Conservation (phyloP, 306 rosid genomes). For the Abrus precatorius region DNA sequence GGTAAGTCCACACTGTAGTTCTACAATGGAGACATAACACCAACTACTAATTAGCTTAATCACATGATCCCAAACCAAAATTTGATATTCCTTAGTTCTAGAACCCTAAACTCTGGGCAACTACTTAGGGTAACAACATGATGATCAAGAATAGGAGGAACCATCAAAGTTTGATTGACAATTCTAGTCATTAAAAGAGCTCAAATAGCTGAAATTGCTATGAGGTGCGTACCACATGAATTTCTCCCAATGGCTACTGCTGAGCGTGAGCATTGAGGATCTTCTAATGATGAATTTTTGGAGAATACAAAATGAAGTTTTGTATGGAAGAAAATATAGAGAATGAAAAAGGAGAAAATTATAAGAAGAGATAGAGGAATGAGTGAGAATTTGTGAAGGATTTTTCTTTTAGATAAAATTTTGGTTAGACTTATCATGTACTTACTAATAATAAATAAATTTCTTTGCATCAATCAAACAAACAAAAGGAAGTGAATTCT, state of each 20-base stretch:
- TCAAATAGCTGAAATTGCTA: conserved; percentile 92
- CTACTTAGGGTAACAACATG: conserved; percentile 88
- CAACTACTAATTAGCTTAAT: conserved; percentile 63
- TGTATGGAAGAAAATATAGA: conserved; percentile 53
- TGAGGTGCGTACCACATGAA: conserved; percentile 89
- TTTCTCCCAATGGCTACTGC: conserved; percentile 53
- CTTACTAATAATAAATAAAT: no score
- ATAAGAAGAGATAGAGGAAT: no score
- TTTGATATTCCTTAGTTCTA: conserved; percentile 63
- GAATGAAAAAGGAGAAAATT: conserved; percentile 33
- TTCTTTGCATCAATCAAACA: no score
- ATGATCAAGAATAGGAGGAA: conserved; percentile 88
- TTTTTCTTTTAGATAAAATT: no score
- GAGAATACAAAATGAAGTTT: conserved; percentile 34
- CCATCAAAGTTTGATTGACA: conserved; percentile 80
- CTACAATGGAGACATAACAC: conserved; percentile 87
- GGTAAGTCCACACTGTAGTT: conserved; percentile 92
- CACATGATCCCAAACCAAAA: conserved; percentile 83
- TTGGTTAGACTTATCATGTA: no score
- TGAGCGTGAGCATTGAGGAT: conserved; percentile 57
- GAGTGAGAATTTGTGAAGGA: no score
- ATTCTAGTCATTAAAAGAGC: conserved; percentile 74
- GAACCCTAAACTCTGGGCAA: conserved; percentile 86
- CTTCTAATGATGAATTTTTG: background rate
- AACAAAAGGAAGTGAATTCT: no score